A percentile compares a stretch with the other conserved stretches of the same genome.
These are phyloP conservation scores for Endocalyx cinctus DNA, from an alignment of 2,329 filamentous ascomycete species.

Conservation along the genomic window DNA sequence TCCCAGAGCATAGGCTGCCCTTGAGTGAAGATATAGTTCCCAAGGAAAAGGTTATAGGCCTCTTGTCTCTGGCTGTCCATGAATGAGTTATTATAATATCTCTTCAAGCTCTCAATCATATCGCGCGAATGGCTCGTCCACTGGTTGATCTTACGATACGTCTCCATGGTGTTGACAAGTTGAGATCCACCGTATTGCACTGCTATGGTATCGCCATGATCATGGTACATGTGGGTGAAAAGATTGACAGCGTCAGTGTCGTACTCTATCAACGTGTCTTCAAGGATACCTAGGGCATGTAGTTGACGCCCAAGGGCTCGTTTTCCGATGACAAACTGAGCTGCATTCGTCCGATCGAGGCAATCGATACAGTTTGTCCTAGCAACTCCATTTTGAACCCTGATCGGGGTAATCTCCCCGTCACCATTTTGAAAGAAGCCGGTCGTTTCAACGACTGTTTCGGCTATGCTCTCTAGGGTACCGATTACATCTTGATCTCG, in stretches of 20 bases:
- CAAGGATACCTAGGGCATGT: slow-evolving; percentile 83
- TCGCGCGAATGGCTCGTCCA: slow-evolving; percentile 97
- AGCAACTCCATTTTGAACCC: slow-evolving; percentile 85
- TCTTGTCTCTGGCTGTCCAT: slow-evolving; percentile 96
- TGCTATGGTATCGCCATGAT: slow-evolving; percentile 95
- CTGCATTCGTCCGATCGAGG: slow-evolving; percentile 92
- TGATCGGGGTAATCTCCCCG: slow-evolving; percentile 57
- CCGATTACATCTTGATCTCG: slow-evolving; percentile 92
- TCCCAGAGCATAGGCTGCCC: slow-evolving; percentile 97
- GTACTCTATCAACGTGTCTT: slow-evolving; percentile 75
- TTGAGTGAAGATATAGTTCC: slow-evolving; percentile 85
- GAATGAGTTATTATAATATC: slow-evolving; percentile 98
- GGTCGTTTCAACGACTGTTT: slow-evolving; percentile 78
- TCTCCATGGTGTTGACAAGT: slow-evolving; percentile 98
- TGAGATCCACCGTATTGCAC: slow-evolving; percentile 97
- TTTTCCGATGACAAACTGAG: slow-evolving; percentile 97
- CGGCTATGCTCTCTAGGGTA: slow-evolving; percentile 83
- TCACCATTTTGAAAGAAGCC: slow-evolving; percentile 96
- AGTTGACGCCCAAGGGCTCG: slow-evolving; percentile 87
- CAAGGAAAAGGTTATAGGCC: slow-evolving; percentile 94
- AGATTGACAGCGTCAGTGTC: slow-evolving; percentile 94
- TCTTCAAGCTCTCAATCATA: slow-evolving; percentile 98
- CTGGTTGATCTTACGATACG: slow-evolving; percentile 97
- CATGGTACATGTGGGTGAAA: slow-evolving; percentile 97
- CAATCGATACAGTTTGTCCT: slow-evolving; percentile 98